phyloP scores from a whole-genome alignment of 805 yeast species.

The Henningerozyma blattae region DNA sequence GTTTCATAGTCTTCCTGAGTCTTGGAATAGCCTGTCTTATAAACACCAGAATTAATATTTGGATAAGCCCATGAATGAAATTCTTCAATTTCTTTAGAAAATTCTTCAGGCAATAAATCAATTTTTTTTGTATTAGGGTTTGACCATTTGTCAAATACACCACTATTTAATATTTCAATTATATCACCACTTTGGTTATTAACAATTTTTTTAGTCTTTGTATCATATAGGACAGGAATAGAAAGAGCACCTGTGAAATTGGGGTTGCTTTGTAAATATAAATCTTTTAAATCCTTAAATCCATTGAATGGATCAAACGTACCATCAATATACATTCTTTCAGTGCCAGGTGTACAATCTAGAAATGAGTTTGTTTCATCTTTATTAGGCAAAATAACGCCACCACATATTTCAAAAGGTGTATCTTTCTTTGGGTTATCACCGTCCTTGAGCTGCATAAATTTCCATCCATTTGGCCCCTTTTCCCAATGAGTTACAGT shows the following conservation, averaged over 20 bases:
- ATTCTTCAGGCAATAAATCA: slow-evolving; percentile 47
- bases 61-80: slow-evolving; percentile 76
- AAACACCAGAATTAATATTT: slow-evolving; percentile 83
- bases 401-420: slow-evolving; percentile 11
- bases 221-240: slow-evolving; percentile 92
- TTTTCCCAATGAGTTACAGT: slow-evolving; percentile 87
- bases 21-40: slow-evolving; percentile 84
- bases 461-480: slow-evolving; percentile 86
- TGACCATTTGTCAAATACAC: slow-evolving; percentile 48
- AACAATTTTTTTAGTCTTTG: slow-evolving; percentile 68
- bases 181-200: slow-evolving; percentile 88
- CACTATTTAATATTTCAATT: slow-evolving; percentile 70
- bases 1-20: slow-evolving; percentile 70
- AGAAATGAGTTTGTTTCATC: slow-evolving; percentile 8
- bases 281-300: slow-evolving; percentile 46
- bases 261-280: slow-evolving; percentile 66
- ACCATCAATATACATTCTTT: slow-evolving; percentile 22
- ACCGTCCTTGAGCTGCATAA: slow-evolving; percentile 20
- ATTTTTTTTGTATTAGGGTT: slow-evolving; percentile 14
- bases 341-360: slow-evolving; percentile 9
- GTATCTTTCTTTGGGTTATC: slow-evolving; percentile 4
- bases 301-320: slow-evolving; percentile 53
- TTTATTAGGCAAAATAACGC: slow-evolving; percentile 5
- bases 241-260: slow-evolving; percentile 75
- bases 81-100: slow-evolving; percentile 53